Evolutionary conservation across 2,329 filamentous ascomycete genomes (phyloP), one percentile per base, ranked within the genome.

Genomic region (Torrubiella hemipterigena): DNA sequence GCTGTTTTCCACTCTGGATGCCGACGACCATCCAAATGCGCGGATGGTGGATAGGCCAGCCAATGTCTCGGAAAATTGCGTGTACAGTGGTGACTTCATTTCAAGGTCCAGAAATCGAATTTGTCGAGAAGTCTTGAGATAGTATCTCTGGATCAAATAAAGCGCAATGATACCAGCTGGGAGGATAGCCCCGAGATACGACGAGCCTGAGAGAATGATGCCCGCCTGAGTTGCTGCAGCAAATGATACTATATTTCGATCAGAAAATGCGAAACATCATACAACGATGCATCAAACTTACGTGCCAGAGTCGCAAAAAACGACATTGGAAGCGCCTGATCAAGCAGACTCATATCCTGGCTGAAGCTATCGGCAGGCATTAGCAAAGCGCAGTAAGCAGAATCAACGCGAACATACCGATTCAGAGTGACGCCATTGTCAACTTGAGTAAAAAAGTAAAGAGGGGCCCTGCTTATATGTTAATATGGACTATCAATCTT

Each of bases 61-160:
- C 9, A 54, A 45, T 0, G 49, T 45, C 29, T 55, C 51, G 7
- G 52, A 40, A 21, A 55, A 53, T 17, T 51, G 50, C 0, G 49
- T 48, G 32, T 51, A 55, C 4, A 56, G 26, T 1, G 51, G 51
- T 0, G 51, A 47, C 10, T 54, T 54, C 25, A 45, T 38, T 14
- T 55, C 52, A 7, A 55, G 48, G 41, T 73, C 69, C 6, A 72
- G 49, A 18, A 68, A 56, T 30, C 69, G 58, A 6, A 73, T 46
- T 34, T 72, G 68, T 4, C 67, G 64, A 0, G 66, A 71, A 2
- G 68, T 73, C 6, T 62, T 54, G 13, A 73, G 54, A 37, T 73
- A 73, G 38, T 65, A 58, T 25, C 60, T 60, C 34, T 70, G 66
- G 9, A 70, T 53, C 7, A 59, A 33, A 32, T 61, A 63, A 12